phyloP scores from a whole-genome alignment of 192 early-diverging fungal species.

The Irineochytrium annulatum region DNA sequence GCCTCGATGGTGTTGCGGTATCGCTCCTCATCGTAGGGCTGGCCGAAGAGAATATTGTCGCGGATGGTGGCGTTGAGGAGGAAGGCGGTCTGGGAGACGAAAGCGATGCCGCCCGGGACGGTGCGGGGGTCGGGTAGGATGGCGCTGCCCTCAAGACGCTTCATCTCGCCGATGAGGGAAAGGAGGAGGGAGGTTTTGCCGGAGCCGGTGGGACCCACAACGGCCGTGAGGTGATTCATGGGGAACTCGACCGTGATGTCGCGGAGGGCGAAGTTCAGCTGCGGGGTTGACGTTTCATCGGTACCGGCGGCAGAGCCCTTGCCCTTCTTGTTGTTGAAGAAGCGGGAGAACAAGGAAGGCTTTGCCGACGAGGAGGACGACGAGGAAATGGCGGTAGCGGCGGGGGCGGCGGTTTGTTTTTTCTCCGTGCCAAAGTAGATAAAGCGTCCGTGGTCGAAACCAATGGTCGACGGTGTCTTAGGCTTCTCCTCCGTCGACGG shows the following conservation, averaged over 20 bases:
- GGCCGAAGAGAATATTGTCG: conserved; percentile 78
- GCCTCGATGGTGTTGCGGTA: conserved; percentile 73
- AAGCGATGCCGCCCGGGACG: conserved; percentile 63
- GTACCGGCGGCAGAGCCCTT: not conserved
- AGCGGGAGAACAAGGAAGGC: not conserved
- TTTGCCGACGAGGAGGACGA: too few relatives aligned
- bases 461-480: too few relatives aligned
- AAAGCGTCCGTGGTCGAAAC: conserved; percentile 18
- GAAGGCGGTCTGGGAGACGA: conserved; percentile 68
- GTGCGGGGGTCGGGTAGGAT: conserved; percentile 27
- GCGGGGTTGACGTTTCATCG: too few relatives aligned
- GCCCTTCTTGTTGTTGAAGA: conserved; percentile 1
- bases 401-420: not conserved
- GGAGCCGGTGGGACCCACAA: conserved; percentile 49
- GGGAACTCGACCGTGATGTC: conserved; percentile 31
- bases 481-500: too few relatives aligned
- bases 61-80: conserved; percentile 43
- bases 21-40: conserved; percentile 57
- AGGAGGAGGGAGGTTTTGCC: conserved; percentile 52
- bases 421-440: conserved; percentile 23
- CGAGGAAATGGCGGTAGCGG: too few relatives aligned
- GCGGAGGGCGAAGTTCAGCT: conserved; percentile 15
- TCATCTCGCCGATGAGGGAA: conserved; percentile 49
- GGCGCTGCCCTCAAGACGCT: conserved; percentile 23
- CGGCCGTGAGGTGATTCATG: conserved; percentile 19